phyloP scores from a whole-genome alignment of 768 basidiomycete genomes.

The Tulasnella sp. region DNA sequence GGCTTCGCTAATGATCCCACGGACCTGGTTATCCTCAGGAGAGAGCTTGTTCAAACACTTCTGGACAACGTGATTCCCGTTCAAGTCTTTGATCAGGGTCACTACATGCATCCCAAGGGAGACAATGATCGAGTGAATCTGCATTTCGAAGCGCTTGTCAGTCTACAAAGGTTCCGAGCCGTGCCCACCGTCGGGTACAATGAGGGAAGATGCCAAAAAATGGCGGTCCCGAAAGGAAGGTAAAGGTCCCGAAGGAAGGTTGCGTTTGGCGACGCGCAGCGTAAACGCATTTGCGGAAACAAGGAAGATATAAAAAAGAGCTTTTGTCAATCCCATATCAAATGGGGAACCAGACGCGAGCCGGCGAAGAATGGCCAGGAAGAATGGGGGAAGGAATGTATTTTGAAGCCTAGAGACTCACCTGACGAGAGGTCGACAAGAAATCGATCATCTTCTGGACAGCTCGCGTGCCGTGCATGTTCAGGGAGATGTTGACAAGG shows the following conservation, averaged over 20 bases:
- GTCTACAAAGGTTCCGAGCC: constrained; percentile 37
- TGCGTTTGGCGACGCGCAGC: constrained; percentile 35
- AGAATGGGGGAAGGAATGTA: background rate
- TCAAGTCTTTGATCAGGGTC: constrained; percentile 96
- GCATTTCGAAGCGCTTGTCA: constrained; percentile 73
- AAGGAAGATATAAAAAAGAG: constrained; percentile 8
- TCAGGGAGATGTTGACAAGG: constrained; percentile 93
- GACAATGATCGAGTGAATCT: constrained; percentile 95
- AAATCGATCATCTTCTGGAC: constrained; percentile 99
- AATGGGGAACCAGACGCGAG: constrained; percentile 7
- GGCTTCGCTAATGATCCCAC: background rate
- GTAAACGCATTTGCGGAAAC: constrained; percentile 19
- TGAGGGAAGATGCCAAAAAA: background rate
- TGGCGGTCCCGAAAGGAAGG: background rate
- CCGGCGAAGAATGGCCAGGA: background rate
- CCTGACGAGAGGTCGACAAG: constrained; percentile 89
- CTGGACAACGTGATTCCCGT: constrained; percentile 96
- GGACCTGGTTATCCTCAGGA: constrained; percentile 95
- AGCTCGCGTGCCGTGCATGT: constrained; percentile 99
- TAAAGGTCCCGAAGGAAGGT: constrained; percentile 30
- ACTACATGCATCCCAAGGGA: constrained; percentile 97
- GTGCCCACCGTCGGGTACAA: constrained; percentile 24
- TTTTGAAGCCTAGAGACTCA: constrained; percentile 36
- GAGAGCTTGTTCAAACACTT: constrained; percentile 98
- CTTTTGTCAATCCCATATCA: constrained; percentile 10